Percentiles rank a stretch among this genome's conserved stretches.
Evolutionary conservation across 495 filamentous ascomycete species (phyloP).

Genomic region (Podospora pseudopauciseta): DNA sequence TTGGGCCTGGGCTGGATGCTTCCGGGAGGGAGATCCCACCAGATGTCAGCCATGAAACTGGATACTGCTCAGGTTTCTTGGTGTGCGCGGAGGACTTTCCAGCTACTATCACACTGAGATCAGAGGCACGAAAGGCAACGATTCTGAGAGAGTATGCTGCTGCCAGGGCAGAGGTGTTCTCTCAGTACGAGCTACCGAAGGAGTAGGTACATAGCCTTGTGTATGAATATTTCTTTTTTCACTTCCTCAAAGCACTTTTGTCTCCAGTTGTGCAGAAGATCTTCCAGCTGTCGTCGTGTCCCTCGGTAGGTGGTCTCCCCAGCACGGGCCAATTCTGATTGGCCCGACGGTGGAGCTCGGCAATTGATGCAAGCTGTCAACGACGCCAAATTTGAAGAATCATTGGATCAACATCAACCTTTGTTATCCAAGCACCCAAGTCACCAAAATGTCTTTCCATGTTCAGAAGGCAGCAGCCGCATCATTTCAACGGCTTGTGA

Average conservation of each 20-base stretch:
- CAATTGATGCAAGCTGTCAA: too few species aligned
- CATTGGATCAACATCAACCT: neutral
- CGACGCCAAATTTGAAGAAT: too few species aligned
- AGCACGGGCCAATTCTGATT: too few species aligned
- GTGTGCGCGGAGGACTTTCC: conserved; percentile 33
- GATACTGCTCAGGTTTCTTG: conserved; percentile 42
- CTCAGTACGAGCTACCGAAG: conserved; percentile 17
- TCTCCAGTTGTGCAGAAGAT: neutral
- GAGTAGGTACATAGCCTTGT: conserved; percentile 8
- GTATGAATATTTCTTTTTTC: neutral
- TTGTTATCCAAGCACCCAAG: neutral
- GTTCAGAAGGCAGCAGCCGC: neutral
- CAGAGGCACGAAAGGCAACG: conserved; percentile 23
- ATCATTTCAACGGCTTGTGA: neutral
- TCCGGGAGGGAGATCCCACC: conserved; percentile 26
- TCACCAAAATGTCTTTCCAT: neutral
- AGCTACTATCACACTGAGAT: conserved; percentile 23
- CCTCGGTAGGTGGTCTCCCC: too few species aligned
- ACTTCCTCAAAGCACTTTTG: neutral
- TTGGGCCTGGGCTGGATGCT: conserved; percentile 30
- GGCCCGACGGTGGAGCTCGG: too few species aligned
- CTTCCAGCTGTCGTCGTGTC: too few species aligned
- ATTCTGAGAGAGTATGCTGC: conserved; percentile 28
- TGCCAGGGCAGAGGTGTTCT: conserved; percentile 28
- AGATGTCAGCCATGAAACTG: conserved; percentile 27